Evolutionary conservation across 352 stramenopile genomes (phyloP), one percentile per base, ranked within the genome.

Genomic region (Phytophthora rubi): DNA sequence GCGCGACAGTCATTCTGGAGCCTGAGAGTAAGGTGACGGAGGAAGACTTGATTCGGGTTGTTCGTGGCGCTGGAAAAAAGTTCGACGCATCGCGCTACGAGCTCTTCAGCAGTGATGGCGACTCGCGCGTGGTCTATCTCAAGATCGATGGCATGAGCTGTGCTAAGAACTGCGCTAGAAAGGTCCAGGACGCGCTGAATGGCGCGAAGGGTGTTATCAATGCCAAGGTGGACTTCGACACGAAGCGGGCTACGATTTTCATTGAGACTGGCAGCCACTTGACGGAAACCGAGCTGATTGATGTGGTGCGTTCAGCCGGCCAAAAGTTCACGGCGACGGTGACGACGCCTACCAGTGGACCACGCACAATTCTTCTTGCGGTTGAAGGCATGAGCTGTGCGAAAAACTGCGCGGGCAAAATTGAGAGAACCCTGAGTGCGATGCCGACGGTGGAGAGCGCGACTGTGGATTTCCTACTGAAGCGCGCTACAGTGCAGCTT

Each of bases 111-210:
- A 80, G 59, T 10, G 71, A 87, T 21, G 83, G 83, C 13, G 82
- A 82, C 59, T 91, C 86, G n/a, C 86, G 86, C 15, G 83, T 93
- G 10, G 82, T 96, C 30, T 83, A 91, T 47, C 65, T 96, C 18
- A 83, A 77, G 30, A 73, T 95, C 4, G 57, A 91, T 4, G 86
- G 88, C 30, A 96, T 96, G 88, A 93, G 84, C 48, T 96, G 88
- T 32, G 80, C 81, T 0, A 79, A 75, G 44, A 96, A 93, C 58
- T 95, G 88, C 30, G 86, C 82, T 3, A 75, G 75, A 12, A 96
- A 94, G 62, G 82, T 96, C 6, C 80, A 96, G 52, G 49, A 67
- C 9, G 85, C 85, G n/a, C 57, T 96, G n/a, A 88, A 73, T 53
- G 72, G 75, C 16, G 73, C 76, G 0, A 62, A 74, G 7, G 89